phyloP scores from a whole-genome alignment of 768 basidiomycete species.

The Pleurotus djamor region DNA sequence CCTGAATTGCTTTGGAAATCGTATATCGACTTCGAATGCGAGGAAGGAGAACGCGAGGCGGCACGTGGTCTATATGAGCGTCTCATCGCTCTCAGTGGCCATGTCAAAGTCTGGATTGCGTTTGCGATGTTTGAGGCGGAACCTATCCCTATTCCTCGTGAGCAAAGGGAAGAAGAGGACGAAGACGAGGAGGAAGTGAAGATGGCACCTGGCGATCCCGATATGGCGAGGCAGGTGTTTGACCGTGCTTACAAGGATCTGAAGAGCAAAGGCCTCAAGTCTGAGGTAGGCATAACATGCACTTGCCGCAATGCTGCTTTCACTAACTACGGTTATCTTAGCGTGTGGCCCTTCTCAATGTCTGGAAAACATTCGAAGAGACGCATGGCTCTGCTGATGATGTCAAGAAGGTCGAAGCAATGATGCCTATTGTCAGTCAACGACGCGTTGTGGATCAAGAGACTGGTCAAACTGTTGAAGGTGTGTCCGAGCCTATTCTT shows the following conservation, averaged over 20 bases:
- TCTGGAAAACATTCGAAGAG: conserved; percentile 95
- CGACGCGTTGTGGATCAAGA: conserved; percentile 81
- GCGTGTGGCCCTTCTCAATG: conserved; percentile 90
- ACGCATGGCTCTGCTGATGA: conserved; percentile 71
- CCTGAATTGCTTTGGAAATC: conserved; percentile 94
- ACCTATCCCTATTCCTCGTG: conserved; percentile 62
- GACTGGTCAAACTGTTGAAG: conserved; percentile 85
- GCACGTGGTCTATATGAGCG: conserved; percentile 89
- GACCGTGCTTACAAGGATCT: conserved; percentile 87
- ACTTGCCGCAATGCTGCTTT: neutral
- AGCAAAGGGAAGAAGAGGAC: conserved; percentile 69
- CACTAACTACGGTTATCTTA: conserved; percentile 24
- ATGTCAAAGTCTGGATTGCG: conserved; percentile 97
- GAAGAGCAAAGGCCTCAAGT: conserved; percentile 77
- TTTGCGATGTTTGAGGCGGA: conserved; percentile 92
- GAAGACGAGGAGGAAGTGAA: conserved; percentile 65
- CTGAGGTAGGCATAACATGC: conserved; percentile 60
- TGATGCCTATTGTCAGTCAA: conserved; percentile 93
- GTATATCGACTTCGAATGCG: conserved; percentile 95
- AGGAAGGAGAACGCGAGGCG: conserved; percentile 87
- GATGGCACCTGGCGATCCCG: conserved; percentile 70
- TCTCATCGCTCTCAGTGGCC: conserved; percentile 79
- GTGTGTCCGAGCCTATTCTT: conserved; percentile 32
- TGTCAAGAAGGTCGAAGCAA: conserved; percentile 78
- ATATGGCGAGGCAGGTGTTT: conserved; percentile 74